Evolutionary conservation across 2,329 filamentous ascomycete genomes (phyloP).

Genomic region (Aspergillus ochraceus): DNA sequence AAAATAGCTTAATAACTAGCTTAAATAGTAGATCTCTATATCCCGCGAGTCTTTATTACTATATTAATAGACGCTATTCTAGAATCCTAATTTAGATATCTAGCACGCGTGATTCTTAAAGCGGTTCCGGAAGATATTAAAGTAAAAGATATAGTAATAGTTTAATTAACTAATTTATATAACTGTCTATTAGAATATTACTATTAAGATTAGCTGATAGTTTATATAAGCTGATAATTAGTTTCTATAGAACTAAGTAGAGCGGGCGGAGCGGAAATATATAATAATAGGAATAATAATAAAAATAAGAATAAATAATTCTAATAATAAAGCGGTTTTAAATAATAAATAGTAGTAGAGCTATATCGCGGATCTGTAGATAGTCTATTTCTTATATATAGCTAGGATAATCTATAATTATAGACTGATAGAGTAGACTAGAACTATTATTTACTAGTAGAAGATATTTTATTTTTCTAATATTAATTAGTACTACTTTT

Average conservation of each 20-base stretch:
- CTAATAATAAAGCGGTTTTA: neutral
- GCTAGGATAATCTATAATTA: neutral
- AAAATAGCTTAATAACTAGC: no score
- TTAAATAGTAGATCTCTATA: no score
- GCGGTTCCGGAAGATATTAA: no score
- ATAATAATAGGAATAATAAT: no score
- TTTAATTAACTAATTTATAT: neutral
- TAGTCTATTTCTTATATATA: neutral
- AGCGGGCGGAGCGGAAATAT: neutral
- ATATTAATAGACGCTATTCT: no score
- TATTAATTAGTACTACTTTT: neutral
- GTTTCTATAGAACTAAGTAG: constrained; percentile 4
- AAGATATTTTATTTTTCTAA: neutral
- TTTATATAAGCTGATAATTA: neutral
- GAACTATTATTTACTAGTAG: neutral
- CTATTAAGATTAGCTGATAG: constrained; percentile 10
- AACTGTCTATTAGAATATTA: constrained; percentile 4
- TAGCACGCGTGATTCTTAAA: no score
- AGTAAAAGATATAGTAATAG: no score
- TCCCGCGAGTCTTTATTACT: no score
- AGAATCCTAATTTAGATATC: no score
- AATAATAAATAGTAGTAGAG: constrained; percentile 4
- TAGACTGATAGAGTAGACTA: neutral
- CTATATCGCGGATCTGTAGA: constrained; percentile 8
- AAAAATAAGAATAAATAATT: neutral